These are phyloP conservation scores for Trichoderma semiorbis DNA, from an alignment of 2,329 filamentous ascomycete genomes.

Conservation along the genomic window DNA sequence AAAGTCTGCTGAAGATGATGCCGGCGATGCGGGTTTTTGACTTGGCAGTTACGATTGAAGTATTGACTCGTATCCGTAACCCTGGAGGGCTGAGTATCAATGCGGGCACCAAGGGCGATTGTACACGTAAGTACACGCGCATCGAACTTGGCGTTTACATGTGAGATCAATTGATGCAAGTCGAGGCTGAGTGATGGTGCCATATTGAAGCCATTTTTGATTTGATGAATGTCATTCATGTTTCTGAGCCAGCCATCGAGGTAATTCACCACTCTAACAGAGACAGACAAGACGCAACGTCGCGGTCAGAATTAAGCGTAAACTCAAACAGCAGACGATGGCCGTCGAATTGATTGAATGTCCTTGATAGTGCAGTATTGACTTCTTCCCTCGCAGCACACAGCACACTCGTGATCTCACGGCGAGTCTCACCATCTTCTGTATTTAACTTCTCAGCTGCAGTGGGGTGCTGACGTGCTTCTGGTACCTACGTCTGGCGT, in stretches of 20 bases:
- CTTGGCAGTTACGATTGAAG: background rate
- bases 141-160: background rate
- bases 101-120: background rate
- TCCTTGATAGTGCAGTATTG: background rate
- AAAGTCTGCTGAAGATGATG: background rate
- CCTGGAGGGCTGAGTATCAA: background rate
- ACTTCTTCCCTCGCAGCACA: background rate
- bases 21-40: background rate
- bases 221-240: background rate
- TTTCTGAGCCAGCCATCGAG: background rate
- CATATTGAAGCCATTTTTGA: background rate
- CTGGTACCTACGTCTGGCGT: background rate
- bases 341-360: background rate
- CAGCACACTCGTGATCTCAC: background rate
- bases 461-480: background rate
- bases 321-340: background rate
- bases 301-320: slow-evolving; percentile 6
- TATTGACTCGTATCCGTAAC: background rate
- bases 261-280: background rate
- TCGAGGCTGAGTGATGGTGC: background rate
- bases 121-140: background rate
- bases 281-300: background rate
- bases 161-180: background rate
- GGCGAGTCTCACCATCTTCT: background rate
- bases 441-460: background rate